Conservation (phyloP, 2,329 filamentous ascomycete genomes). For the Stromatinia cepivora region DNA sequence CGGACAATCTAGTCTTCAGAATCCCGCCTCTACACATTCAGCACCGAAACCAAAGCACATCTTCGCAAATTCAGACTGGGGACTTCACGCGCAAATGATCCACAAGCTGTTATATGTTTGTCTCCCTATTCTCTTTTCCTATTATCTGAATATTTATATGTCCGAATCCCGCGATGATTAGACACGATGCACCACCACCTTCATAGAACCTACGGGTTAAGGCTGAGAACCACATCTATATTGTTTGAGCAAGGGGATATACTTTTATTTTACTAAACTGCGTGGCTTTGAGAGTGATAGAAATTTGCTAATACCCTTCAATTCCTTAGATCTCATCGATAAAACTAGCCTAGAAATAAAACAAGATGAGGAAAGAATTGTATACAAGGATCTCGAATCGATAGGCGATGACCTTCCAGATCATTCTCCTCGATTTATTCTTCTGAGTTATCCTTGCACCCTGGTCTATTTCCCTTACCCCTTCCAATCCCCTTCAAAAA, state of each 20-base stretch:
- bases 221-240: constrained; percentile 26
- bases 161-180: constrained; percentile 9
- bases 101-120: constrained; percentile 94
- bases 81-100: constrained; percentile 81
- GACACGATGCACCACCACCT: constrained; percentile 7
- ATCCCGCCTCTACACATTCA: constrained; percentile 89
- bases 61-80: constrained; percentile 92
- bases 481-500: constrained; percentile 9
- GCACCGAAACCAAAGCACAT: constrained; percentile 81
- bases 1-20: constrained; percentile 59
- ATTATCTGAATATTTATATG: background rate
- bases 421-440: constrained; percentile 83
- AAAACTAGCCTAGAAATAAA: constrained; percentile 87
- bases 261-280: background rate
- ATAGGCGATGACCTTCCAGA: constrained; percentile 89
- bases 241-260: constrained; percentile 28
- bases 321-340: constrained; percentile 77
- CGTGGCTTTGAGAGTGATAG: background rate
- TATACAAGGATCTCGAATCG: constrained; percentile 79
- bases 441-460: constrained; percentile 88
- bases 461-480: constrained; percentile 57
- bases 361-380: constrained; percentile 70
- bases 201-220: background rate
- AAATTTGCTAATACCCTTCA: background rate
- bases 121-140: constrained; percentile 41